Conservation (phyloP, 352 stramenopile species). For the Pythium rishiriense region DNA sequence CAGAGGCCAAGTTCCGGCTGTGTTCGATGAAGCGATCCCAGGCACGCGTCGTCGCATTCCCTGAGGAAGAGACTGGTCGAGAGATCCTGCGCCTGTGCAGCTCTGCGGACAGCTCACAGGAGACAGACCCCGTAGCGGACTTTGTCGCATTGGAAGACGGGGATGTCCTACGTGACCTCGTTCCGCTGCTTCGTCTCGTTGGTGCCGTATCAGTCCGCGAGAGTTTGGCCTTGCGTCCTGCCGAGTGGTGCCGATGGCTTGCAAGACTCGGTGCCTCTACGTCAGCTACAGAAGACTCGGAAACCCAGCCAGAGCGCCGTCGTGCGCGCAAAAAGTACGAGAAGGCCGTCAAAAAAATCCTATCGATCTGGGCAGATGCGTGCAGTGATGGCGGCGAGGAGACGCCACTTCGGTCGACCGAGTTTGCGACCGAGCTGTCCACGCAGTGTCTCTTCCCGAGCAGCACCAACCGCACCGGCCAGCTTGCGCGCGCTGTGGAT, state of each 20-base stretch:
- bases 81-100: slow-evolving; percentile 24
- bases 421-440: slow-evolving; percentile 16
- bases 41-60: slow-evolving; percentile 29
- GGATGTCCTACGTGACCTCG: neutral
- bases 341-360: slow-evolving; percentile 25
- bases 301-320: neutral
- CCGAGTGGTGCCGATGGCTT: slow-evolving; percentile 21
- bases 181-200: slow-evolving; percentile 11
- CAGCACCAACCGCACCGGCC: neutral
- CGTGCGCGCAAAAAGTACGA: slow-evolving; percentile 24
- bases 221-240: slow-evolving; percentile 6
- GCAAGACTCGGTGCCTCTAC: neutral
- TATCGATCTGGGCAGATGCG: slow-evolving; percentile 12
- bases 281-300: neutral
- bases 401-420: neutral
- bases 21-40: slow-evolving; percentile 24
- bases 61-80: slow-evolving; percentile 2
- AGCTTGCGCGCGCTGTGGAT: slow-evolving; percentile 21
- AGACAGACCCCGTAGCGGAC: neutral
- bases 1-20: neutral
- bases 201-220: slow-evolving; percentile 18
- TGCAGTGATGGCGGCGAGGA: neutral
- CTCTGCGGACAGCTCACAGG: slow-evolving; percentile 11
- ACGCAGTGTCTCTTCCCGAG: slow-evolving; percentile 19
- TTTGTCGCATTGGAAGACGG: slow-evolving; percentile 18